Conservation (phyloP, 305 asterid genomes). For the Solanum chacoense region DNA sequence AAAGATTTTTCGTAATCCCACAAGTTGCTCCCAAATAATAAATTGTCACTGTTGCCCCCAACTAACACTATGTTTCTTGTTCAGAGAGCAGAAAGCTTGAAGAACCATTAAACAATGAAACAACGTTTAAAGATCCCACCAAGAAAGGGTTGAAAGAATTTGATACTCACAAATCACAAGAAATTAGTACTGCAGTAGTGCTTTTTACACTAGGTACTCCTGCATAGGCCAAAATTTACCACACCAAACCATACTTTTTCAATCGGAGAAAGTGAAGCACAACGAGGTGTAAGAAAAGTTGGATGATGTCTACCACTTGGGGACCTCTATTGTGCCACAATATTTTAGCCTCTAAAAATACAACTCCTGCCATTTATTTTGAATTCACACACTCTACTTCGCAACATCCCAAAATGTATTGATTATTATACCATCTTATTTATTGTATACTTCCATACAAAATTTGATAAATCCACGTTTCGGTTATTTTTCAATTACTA, state of each 20-base stretch:
- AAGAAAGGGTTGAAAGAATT: neutral
- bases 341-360: neutral
- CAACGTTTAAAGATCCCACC: neutral
- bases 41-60: neutral
- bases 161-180: neutral
- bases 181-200: neutral
- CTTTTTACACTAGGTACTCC: neutral
- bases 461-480: neutral
- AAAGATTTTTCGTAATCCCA: neutral
- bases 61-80: neutral
- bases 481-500: neutral
- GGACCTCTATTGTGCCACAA: neutral
- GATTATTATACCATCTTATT: neutral
- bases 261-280: neutral
- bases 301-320: neutral
- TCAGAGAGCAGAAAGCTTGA: neutral
- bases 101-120: neutral
- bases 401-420: neutral
- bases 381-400: neutral
- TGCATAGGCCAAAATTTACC: neutral
- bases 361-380: neutral
- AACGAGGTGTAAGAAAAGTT: neutral
- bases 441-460: neutral
- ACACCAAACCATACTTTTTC: neutral
- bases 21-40: neutral